Base-by-base conservation (phyloP, 2,329 filamentous ascomycete genomes). In the Diaporthe destruens region DNA sequence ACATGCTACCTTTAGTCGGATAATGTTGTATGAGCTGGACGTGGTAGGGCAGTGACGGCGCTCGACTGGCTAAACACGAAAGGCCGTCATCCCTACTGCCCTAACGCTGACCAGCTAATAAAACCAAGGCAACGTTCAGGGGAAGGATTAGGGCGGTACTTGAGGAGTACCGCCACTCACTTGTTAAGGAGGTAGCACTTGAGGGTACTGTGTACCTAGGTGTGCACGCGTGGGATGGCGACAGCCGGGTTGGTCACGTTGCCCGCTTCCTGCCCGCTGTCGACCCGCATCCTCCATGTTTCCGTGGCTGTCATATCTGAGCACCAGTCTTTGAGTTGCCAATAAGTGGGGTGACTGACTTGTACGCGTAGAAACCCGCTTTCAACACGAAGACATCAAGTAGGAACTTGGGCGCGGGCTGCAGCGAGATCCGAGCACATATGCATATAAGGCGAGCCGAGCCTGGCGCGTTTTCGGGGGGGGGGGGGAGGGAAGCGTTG, bases 361-460 rank as follows among this genome's bases (percentile, higher is more conserved):
- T 42, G 16, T 18, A 42, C 39, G 36, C 12, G 47, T 29, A 16
- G 44, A 25, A 65, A 65, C 11, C 29, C 11, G 39, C 49, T 16
- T 25, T 32, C 29, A 34, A 42, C 42, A 11, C 59, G 49, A 8
- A 51, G 44, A 32, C 32, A 7, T 36, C 47, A 12, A 25, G 44
- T 1, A 34, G n/a, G 5, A 51, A 18, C 6, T 23, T 18, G 44
- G 51, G 29, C 44, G 20, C 14, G 29, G 44, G 44, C 61, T 51
- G 61, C 61, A 65, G 25, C 59, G 59, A 65, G 12, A 51, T 29
- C 59, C 61, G 29, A 34, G 61, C 29, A 51, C 29, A 12, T 20
- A 36, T 65, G 61, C 44, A 65, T 12, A 51, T 51, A 65, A 49
- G 44, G 36, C 23, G 61, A 29, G 11, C 61, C 29, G 61, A 47